phyloP scores from a whole-genome alignment of 2,329 filamentous ascomycete genomes.

The Microsporum ferrugineum region DNA sequence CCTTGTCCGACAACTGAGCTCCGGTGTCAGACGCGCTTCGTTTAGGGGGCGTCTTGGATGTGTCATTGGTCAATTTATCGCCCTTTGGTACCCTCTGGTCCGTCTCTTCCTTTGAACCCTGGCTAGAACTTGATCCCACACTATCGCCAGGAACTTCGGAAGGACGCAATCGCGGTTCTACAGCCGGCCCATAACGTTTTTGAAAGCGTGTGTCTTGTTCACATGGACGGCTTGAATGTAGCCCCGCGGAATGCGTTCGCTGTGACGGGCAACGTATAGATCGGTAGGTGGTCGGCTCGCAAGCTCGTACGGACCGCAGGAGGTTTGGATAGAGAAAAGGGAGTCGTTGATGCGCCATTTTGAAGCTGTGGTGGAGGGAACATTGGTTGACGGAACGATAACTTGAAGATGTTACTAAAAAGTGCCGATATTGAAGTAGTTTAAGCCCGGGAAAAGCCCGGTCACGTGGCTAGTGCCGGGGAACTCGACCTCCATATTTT shows the following conservation, averaged over 20 bases:
- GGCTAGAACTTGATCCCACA: constrained; percentile 5
- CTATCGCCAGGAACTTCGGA: constrained; percentile 24
- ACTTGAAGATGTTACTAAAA: neutral
- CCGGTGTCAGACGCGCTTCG: neutral
- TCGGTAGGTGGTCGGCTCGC: constrained; percentile 34
- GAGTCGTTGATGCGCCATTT: constrained; percentile 52
- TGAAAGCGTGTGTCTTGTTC: constrained; percentile 31
- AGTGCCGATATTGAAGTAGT: neutral
- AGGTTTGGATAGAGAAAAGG: constrained; percentile 59
- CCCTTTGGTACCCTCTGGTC: constrained; percentile 10
- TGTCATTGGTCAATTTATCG: constrained; percentile 3
- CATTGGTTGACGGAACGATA: neutral
- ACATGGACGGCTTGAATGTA: constrained; percentile 28
- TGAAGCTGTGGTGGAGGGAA: neutral
- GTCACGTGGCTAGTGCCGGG: neutral
- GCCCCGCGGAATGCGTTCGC: constrained; percentile 18
- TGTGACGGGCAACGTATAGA: constrained; percentile 29
- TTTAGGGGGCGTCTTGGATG: neutral
- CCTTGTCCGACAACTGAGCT: neutral
- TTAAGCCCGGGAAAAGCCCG: neutral
- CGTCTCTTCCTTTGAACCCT: constrained; percentile 3
- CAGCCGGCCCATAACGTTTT: constrained; percentile 38
- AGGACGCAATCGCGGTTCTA: constrained; percentile 31
- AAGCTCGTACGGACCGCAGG: constrained; percentile 46
- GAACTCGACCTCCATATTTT: too few species aligned